These are phyloP conservation scores for Podosphaera aphanis DNA, from an alignment of 2,329 filamentous ascomycete species.

Conservation along the genomic window DNA sequence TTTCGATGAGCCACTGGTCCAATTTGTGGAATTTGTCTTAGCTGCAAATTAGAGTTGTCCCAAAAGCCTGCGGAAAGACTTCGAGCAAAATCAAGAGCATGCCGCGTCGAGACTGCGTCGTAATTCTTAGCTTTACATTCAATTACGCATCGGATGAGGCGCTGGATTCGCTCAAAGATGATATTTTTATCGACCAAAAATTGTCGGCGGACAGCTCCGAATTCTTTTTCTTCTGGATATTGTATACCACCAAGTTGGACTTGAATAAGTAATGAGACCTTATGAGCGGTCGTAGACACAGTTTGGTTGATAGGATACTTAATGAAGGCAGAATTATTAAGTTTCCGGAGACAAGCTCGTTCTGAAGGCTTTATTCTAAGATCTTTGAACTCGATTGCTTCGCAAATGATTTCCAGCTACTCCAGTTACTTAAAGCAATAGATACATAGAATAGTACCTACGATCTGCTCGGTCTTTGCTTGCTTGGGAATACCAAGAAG, in stretches of 20 bases:
- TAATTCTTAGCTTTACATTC: conserved; percentile 37
- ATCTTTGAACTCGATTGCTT: conserved; percentile 50
- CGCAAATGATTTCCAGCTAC: conserved; percentile 41
- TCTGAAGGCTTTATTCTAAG: conserved; percentile 48
- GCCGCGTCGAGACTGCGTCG: conserved; percentile 44
- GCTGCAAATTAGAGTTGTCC: conserved; percentile 61
- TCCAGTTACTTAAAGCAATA: conserved; percentile 6
- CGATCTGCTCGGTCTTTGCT: conserved; percentile 42
- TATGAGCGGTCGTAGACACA: conserved; percentile 43
- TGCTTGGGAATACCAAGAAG: conserved; percentile 38
- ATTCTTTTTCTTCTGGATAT: conserved; percentile 32
- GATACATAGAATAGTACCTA: conserved; percentile 20
- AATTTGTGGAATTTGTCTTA: conserved; percentile 62
- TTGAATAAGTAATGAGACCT: conserved; percentile 59
- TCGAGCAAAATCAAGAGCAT: conserved; percentile 54
- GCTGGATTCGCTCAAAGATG: conserved; percentile 44
- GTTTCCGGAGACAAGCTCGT: conserved; percentile 41
- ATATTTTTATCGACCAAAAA: conserved; percentile 35
- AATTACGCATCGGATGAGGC: conserved; percentile 50
- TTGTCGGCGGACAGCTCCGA: conserved; percentile 27
- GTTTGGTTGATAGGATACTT: conserved; percentile 48
- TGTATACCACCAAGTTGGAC: conserved; percentile 45
- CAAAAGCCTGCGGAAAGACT: conserved; percentile 47
- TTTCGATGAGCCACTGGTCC: conserved; percentile 55
- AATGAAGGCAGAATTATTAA: conserved; percentile 47